Percentiles rank a stretch among this genome's conserved stretches.
These are phyloP conservation scores for Atalantia buxifolia DNA, from an alignment of 345 rosid species.

Conservation along the genomic window DNA sequence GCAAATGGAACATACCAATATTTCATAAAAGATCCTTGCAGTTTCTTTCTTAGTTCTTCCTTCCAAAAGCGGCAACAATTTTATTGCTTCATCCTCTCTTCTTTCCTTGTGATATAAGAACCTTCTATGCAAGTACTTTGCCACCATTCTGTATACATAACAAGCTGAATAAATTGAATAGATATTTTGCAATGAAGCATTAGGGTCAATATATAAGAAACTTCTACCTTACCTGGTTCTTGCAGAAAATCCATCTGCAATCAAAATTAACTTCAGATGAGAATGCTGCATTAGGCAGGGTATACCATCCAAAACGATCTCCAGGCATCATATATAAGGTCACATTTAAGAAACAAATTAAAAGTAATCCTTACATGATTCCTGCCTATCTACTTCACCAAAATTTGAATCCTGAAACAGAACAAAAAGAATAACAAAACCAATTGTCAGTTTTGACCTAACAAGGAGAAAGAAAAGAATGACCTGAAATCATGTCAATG, in stretches of 20 bases:
- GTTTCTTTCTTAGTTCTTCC: conserved; percentile 59
- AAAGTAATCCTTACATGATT: conserved; percentile 34
- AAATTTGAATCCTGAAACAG: conserved; percentile 29
- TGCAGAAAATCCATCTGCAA: conserved; percentile 46
- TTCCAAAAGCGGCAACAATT: conserved; percentile 40
- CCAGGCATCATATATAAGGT: neutral
- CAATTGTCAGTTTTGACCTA: neutral
- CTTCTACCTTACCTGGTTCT: conserved; percentile 29
- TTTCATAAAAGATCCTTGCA: conserved; percentile 81
- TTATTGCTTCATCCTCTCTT: conserved; percentile 48
- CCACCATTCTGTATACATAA: conserved; percentile 47
- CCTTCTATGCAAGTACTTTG: conserved; percentile 37
- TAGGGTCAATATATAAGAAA: neutral
- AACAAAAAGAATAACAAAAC: conserved; percentile 6
- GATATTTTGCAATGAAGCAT: neutral
- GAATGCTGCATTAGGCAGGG: neutral
- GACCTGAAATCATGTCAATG: neutral
- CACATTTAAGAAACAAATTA: neutral
- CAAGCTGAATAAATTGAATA: conserved; percentile 14
- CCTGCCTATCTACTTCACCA: conserved; percentile 25
- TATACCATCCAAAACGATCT: neutral
- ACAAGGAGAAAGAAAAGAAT: neutral
- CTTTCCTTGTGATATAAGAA: conserved; percentile 35
- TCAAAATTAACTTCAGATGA: conserved; percentile 14
- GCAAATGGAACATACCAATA: conserved; percentile 50